Conservation (phyloP, 139 green algal species). For the Nannochloris sp. region DNA sequence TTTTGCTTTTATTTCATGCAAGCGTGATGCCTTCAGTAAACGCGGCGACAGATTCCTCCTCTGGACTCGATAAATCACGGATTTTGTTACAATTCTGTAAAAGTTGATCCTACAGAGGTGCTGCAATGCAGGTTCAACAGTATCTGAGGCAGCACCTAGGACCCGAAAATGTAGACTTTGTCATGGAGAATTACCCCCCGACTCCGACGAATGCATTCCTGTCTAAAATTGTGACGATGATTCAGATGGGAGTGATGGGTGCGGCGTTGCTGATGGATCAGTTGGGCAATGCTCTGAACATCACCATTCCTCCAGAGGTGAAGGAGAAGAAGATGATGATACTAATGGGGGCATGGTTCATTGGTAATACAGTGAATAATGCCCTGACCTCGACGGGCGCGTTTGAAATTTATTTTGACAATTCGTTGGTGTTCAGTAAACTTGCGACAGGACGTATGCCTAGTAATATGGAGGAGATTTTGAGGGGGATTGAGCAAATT, state of each 20-base stretch:
- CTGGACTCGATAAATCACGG: too few species aligned
- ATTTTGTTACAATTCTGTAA: constrained; percentile 51
- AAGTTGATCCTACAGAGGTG: constrained; percentile 55
- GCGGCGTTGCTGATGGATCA: constrained; percentile 32
- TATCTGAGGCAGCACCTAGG: constrained; percentile 36
- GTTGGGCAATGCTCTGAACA: constrained; percentile 30
- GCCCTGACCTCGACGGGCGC: constrained; percentile 46
- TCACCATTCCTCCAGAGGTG: constrained; percentile 15
- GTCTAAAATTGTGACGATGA: constrained; percentile 16
- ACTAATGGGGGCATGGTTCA: constrained; percentile 25
- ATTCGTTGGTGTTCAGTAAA: constrained; percentile 48
- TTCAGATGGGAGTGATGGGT: constrained; percentile 37
- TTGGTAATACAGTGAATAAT: constrained; percentile 55
- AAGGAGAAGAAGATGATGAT: constrained; percentile 29
- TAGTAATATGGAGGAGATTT: constrained; percentile 17
- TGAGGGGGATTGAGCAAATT: neutral
- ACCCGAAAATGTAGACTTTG: constrained; percentile 34
- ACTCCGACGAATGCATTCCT: constrained; percentile 18
- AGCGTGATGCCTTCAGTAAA: too few species aligned
- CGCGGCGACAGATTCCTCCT: too few species aligned
- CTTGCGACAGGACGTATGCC: constrained; percentile 43
- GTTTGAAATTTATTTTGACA: constrained; percentile 60
- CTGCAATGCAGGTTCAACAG: constrained; percentile 53
- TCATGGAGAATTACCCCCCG: constrained; percentile 39
- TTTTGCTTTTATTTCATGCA: too few species aligned